Percentiles rank a stretch among this genome's conserved stretches.
Evolutionary conservation across 176 grass and related monocot species (phyloP).

Genomic region (Puccinellia tenuiflora): DNA sequence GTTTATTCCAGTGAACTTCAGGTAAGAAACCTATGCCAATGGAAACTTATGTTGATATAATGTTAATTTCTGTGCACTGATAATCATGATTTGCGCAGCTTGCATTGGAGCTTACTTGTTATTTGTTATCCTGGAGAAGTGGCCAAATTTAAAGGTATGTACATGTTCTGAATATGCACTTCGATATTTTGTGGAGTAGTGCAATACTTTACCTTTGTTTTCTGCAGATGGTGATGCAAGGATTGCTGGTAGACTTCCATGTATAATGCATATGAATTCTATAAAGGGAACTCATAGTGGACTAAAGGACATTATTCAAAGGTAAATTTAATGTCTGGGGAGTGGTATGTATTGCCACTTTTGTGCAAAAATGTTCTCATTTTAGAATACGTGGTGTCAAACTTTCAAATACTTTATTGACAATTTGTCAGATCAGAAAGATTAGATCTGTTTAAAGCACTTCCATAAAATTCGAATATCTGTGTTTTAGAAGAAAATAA

Average conservation of each 20-base stretch:
- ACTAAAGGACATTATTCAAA: slow-evolving; percentile 95
- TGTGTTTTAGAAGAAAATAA: not conserved
- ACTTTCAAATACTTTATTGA: not conserved
- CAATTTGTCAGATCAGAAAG: not conserved
- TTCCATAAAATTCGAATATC: not conserved
- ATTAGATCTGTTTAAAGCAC: not conserved
- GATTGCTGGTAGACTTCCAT: slow-evolving; percentile 52
- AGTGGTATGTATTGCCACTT: not conserved
- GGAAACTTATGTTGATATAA: not conserved
- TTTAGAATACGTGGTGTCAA: not conserved
- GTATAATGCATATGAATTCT: slow-evolving; percentile 98
- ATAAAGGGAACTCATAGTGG: slow-evolving; percentile 94
- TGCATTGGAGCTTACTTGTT: slow-evolving; percentile 98
- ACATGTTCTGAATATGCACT: slow-evolving; percentile 20
- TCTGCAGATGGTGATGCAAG: slow-evolving; percentile 52
- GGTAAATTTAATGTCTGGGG: slow-evolving; percentile 37
- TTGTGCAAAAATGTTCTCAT: not conserved
- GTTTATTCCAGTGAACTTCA: slow-evolving; percentile 98
- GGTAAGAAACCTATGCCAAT: slow-evolving; percentile 45
- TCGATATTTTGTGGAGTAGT: slow-evolving; percentile 4
- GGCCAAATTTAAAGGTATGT: slow-evolving; percentile 46
- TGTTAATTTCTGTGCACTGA: slow-evolving; percentile 6
- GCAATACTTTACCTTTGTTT: slow-evolving; percentile 26
- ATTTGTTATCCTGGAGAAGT: slow-evolving; percentile 94
- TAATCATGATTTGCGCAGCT: slow-evolving; percentile 44